A percentile compares a stretch with the other conserved stretches of the same genome.
phyloP scores from a whole-genome alignment of 345 rosid genomes.

The Rhodamnia argentea region DNA sequence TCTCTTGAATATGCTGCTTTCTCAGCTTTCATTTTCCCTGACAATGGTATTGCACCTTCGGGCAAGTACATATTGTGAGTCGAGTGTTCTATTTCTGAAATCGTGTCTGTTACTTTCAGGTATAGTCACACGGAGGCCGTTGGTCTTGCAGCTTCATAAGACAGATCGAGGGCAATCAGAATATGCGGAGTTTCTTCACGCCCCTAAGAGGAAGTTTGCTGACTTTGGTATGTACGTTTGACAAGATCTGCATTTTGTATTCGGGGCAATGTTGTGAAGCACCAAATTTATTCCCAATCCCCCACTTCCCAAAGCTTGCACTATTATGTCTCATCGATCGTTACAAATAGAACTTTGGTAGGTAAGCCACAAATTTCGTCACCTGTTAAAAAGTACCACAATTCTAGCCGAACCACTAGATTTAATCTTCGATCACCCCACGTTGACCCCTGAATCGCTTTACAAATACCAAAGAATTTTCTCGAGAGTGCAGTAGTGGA shows the following conservation, averaged over 20 bases:
- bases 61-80: too few species aligned
- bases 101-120: constrained; percentile 27
- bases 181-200: constrained; percentile 95
- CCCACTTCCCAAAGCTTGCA: too few species aligned
- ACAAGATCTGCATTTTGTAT: background rate
- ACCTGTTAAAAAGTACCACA: background rate
- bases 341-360: background rate
- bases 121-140: constrained; percentile 92
- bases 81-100: too few species aligned
- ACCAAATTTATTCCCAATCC: background rate
- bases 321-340: background rate
- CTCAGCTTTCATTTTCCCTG: background rate
- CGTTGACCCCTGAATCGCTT: background rate
- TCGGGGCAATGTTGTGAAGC: background rate
- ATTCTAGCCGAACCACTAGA: background rate
- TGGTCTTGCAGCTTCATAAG: constrained; percentile 96
- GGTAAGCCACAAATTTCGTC: background rate
- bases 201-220: constrained; percentile 64
- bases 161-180: constrained; percentile 60
- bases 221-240: constrained; percentile 61
- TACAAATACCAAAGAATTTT: background rate
- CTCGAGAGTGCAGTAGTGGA: background rate
- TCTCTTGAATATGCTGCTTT: background rate
- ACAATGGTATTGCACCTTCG: background rate
- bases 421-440: background rate